Percentiles rank a stretch among this genome's conserved stretches.
Evolutionary conservation across 305 asterid genomes (phyloP).

Genomic region (Fraxinus paxiana): DNA sequence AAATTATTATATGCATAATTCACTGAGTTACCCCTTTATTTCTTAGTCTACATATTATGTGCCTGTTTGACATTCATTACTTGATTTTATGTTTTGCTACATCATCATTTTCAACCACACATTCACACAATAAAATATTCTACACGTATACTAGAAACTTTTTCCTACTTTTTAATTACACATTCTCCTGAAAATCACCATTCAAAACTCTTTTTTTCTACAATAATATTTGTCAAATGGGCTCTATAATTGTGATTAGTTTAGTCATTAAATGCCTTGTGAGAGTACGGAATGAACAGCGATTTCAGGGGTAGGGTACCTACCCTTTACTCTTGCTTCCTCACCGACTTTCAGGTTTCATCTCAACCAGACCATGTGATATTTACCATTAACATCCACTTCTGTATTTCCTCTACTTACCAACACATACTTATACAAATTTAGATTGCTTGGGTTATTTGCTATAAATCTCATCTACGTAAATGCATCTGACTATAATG

Average conservation of each 20-base stretch:
- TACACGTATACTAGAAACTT: background rate
- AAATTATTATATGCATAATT: background rate
- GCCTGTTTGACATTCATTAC: background rate
- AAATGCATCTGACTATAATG: background rate
- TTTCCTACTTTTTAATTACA: background rate
- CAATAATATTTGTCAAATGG: background rate
- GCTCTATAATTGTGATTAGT: background rate
- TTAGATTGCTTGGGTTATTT: background rate
- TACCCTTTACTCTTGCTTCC: background rate
- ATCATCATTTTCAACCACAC: background rate
- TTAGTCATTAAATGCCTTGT: background rate
- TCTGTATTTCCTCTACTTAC: background rate
- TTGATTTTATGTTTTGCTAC: background rate
- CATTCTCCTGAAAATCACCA: background rate
- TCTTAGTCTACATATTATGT: conserved; percentile 1
- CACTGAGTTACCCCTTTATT: background rate
- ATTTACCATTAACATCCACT: background rate
- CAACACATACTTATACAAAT: background rate
- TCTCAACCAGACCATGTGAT: background rate
- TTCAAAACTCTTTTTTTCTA: background rate
- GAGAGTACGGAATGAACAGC: background rate
- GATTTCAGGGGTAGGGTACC: background rate
- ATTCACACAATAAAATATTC: background rate
- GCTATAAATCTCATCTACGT: background rate
- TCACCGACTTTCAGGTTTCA: background rate